Percentiles rank a stretch among this genome's conserved stretches.
These are phyloP conservation scores for Ceratobasidium sp. DNA, from an alignment of 1,284 basidiomycete species.

Conservation along the genomic window DNA sequence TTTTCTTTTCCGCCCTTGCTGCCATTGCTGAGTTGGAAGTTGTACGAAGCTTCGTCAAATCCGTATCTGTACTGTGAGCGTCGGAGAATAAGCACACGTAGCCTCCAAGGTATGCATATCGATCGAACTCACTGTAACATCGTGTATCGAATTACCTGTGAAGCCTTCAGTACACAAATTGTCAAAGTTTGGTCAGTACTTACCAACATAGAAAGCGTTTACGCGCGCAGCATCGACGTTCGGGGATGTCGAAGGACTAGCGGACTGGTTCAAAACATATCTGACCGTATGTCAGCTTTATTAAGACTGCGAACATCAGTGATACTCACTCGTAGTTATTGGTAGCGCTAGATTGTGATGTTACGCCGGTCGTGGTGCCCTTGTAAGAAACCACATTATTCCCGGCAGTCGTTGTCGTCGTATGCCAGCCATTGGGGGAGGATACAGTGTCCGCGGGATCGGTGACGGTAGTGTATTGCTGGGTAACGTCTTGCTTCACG, in stretches of 20 bases:
- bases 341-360: neutral
- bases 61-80: conserved; percentile 38
- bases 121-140: neutral
- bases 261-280: conserved; percentile 5
- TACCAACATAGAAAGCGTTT: conserved; percentile 39
- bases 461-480: conserved; percentile 14
- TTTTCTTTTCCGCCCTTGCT: conserved; percentile 39
- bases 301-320: neutral
- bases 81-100: neutral
- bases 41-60: conserved; percentile 41
- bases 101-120: conserved; percentile 4
- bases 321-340: conserved; percentile 17
- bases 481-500: conserved; percentile 48
- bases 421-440: conserved; percentile 42
- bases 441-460: conserved; percentile 39
- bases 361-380: conserved; percentile 1
- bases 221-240: conserved; percentile 37
- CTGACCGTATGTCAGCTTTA: conserved; percentile 22
- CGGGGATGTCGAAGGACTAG: conserved; percentile 7
- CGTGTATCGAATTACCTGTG: conserved; percentile 36
- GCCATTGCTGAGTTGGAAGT: conserved; percentile 43
- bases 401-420: conserved; percentile 13
- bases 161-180: too few species aligned
- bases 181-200: too few species aligned
- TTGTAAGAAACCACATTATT: conserved; percentile 41